phyloP scores from a whole-genome alignment of 2,329 filamentous ascomycete species.

The Fusarium phyllophilum region DNA sequence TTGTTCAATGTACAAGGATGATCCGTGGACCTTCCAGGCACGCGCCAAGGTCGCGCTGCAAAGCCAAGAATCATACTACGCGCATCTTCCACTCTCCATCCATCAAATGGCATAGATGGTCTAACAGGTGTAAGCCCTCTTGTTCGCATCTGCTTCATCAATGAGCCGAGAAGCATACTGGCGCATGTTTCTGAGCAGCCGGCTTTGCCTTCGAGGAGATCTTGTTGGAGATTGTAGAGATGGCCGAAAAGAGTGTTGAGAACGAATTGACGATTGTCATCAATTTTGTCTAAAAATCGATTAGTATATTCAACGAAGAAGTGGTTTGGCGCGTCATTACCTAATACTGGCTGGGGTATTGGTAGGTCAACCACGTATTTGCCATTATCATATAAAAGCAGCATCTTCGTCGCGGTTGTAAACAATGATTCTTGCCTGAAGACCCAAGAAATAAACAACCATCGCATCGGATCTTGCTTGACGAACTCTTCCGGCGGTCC shows the following conservation, averaged over 20 bases:
- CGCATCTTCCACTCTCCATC: constrained; percentile 22
- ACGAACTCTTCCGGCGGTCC: constrained; percentile 1
- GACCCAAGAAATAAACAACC: constrained; percentile 24
- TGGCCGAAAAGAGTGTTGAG: constrained; percentile 10
- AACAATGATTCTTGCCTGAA: constrained; percentile 9
- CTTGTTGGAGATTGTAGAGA: constrained; percentile 16
- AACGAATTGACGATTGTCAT: constrained; percentile 13
- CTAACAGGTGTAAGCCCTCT: not conserved
- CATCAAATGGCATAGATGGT: constrained; percentile 5
- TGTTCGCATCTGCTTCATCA: constrained; percentile 18
- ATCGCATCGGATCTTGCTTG: constrained; percentile 2
- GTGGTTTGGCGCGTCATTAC: not conserved
- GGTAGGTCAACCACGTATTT: constrained; percentile 8
- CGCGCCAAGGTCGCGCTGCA: constrained; percentile 10
- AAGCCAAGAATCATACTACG: constrained; percentile 10
- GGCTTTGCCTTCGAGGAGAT: constrained; percentile 11
- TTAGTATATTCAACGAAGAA: not conserved
- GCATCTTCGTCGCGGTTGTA: not conserved
- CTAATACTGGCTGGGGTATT: constrained; percentile 24
- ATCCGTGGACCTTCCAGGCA: constrained; percentile 19
- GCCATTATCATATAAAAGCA: constrained; percentile 8
- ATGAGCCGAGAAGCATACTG: constrained; percentile 15
- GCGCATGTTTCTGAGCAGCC: constrained; percentile 19
- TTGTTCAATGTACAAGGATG: constrained; percentile 19
- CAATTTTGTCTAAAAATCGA: not conserved